Evolutionary conservation across 2,329 filamentous ascomycete species (phyloP).

Genomic region (Neofusicoccum ribis): DNA sequence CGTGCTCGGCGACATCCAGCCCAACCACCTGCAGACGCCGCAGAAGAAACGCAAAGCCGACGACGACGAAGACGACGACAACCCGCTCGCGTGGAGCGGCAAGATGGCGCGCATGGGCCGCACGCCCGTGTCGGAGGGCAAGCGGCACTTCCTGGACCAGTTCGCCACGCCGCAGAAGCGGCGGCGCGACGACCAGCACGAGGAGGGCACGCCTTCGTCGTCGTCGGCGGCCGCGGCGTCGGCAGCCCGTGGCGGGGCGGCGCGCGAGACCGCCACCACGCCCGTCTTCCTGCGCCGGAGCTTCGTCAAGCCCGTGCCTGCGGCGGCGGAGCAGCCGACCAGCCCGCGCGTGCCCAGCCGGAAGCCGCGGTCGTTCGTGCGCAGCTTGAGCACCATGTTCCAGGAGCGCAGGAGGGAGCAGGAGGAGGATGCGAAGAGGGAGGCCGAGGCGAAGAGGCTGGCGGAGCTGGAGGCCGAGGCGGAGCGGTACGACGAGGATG

Average conservation of each 20-base stretch:
- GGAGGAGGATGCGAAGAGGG: conserved; percentile 33
- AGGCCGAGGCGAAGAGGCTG: conserved; percentile 45
- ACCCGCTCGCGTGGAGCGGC: conserved; percentile 31
- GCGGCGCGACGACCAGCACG: no score
- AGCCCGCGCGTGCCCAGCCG: conserved; percentile 42
- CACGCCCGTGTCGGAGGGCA: conserved; percentile 58
- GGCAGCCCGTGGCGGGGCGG: conserved; percentile 29
- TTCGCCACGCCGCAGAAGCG: conserved; percentile 66
- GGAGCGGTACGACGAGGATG: conserved; percentile 30
- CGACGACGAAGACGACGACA: conserved; percentile 22
- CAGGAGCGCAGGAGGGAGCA: conserved; percentile 25
- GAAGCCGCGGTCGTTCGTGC: conserved; percentile 44
- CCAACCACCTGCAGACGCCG: conserved; percentile 40
- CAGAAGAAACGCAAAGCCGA: conserved; percentile 31
- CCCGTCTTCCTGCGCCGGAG: conserved; percentile 68
- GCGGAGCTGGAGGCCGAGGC: conserved; percentile 62
- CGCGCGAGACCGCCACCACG: conserved; percentile 49
- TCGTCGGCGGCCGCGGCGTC: conserved; percentile 25
- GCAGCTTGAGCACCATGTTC: conserved; percentile 12
- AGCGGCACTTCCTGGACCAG: conserved; percentile 61
- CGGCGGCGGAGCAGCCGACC: conserved; percentile 52
- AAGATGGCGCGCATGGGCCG: conserved; percentile 33
- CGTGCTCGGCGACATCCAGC: conserved; percentile 31
- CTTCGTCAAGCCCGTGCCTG: conserved; percentile 46
- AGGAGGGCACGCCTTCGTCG: no score